Evolutionary conservation across 2,329 filamentous ascomycete genomes (phyloP).

Genomic region (Epichloe coenophiala): DNA sequence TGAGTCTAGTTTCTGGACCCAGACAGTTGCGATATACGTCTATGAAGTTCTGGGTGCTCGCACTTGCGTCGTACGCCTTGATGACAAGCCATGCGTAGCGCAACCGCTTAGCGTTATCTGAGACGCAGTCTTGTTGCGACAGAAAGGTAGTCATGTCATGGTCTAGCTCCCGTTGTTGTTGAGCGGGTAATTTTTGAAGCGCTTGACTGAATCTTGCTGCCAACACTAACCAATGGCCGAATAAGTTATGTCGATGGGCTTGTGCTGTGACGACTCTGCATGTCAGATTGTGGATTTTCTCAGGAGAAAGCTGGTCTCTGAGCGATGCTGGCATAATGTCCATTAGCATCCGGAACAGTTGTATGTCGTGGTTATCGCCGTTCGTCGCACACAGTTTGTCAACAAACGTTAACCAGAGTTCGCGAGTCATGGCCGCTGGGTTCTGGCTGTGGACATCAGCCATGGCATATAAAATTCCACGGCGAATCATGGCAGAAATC

Average conservation of each 20-base stretch:
- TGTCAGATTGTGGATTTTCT: conserved; percentile 6
- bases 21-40: conserved; percentile 3
- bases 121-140: conserved; percentile 3
- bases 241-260: conserved; percentile 8
- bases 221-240: conserved; percentile 7
- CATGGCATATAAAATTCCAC: conserved; percentile 9
- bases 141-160: conserved; percentile 6
- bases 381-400: conserved; percentile 5
- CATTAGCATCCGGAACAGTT: conserved; percentile 9
- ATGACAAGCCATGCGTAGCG: conserved; percentile 12
- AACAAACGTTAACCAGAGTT: conserved; percentile 10
- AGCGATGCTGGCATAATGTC: conserved; percentile 8
- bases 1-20: not conserved
- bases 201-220: conserved; percentile 9
- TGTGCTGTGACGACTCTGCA: conserved; percentile 8
- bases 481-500: conserved; percentile 10
- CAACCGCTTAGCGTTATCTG: conserved; percentile 5
- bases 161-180: conserved; percentile 7
- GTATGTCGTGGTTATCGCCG: conserved; percentile 7
- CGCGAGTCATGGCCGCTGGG: conserved; percentile 1
- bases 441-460: conserved; percentile 2
- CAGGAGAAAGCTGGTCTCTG: conserved; percentile 4
- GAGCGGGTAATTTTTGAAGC: conserved; percentile 4
- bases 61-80: conserved; percentile 8
- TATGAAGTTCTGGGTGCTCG: conserved; percentile 8